These are phyloP conservation scores for Suillus plorans DNA, from an alignment of 768 basidiomycete species.

Conservation along the genomic window DNA sequence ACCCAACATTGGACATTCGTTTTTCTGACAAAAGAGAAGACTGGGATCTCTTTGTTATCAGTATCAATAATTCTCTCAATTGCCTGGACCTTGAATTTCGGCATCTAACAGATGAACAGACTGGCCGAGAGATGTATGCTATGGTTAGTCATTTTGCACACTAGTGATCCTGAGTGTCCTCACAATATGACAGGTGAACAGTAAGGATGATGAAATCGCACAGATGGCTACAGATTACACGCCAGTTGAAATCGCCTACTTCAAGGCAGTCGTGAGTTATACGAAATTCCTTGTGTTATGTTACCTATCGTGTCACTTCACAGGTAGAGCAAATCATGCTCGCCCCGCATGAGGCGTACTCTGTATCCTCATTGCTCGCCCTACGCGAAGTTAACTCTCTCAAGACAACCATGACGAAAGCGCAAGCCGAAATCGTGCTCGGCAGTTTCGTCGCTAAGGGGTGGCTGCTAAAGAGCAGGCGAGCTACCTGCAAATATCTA, in stretches of 20 bases:
- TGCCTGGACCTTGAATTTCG: slow-evolving; percentile 74
- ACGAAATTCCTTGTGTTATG: not conserved
- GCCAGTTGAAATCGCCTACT: slow-evolving; percentile 76
- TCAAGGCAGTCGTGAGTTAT: slow-evolving; percentile 74
- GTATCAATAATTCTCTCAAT: slow-evolving; percentile 64
- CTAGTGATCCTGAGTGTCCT: not conserved
- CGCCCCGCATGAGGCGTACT: slow-evolving; percentile 72
- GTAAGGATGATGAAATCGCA: slow-evolving; percentile 76
- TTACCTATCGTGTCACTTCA: slow-evolving; percentile 1
- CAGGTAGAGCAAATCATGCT: slow-evolving; percentile 89
- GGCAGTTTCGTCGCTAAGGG: slow-evolving; percentile 82
- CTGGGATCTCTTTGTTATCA: slow-evolving; percentile 60
- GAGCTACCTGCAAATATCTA: slow-evolving; percentile 26
- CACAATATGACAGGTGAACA: slow-evolving; percentile 59
- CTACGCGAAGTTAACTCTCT: slow-evolving; percentile 65
- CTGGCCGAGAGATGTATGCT: slow-evolving; percentile 63
- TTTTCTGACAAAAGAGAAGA: slow-evolving; percentile 41
- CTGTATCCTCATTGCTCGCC: slow-evolving; percentile 74
- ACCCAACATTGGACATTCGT: slow-evolving; percentile 48
- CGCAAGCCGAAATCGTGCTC: slow-evolving; percentile 71
- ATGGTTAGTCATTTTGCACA: slow-evolving; percentile 47
- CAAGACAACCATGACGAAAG: slow-evolving; percentile 66
- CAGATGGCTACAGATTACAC: slow-evolving; percentile 85
- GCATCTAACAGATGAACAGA: slow-evolving; percentile 58
- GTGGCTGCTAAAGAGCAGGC: slow-evolving; percentile 78